Base-by-base conservation (phyloP, 1,284 basidiomycete genomes). In the Exobasidium cylindrosporum region DNA sequence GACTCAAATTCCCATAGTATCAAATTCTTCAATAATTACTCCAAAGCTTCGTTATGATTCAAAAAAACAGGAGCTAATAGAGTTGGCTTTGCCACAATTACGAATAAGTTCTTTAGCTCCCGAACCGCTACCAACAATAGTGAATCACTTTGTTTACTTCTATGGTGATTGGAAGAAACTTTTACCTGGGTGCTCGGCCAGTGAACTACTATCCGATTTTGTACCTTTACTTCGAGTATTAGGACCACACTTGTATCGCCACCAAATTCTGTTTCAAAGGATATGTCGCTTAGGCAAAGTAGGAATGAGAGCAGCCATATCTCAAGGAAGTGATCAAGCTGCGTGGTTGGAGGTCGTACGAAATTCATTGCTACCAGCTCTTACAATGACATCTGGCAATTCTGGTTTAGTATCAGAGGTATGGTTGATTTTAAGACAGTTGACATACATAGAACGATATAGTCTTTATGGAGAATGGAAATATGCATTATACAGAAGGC, bases 381-480 rank as follows among this genome's bases (percentile, higher is more conserved):
- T 97, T 6, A 87, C 92, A 29, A 85, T 96, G 53, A 89, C 92
- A 57, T 86, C 88, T 45, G 88, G 68, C 28, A 68, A 89, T 32
- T 92, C 92, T 72, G 90, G 90, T 13, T 62, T 79, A 13, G 61
- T 76, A 10, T 65, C 69, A 53, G 77, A 78, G 65, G 57, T 78
- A 2, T 79, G 77, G 77, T 62, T 59, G 65, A 85, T 97, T 50
- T 85, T 98, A 54, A 83, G 86, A 45, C 85, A 86, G 64, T 90
- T 90, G 77, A 87, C 90, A 53, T 89, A 88, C 61, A 86, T 88
- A 5, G 83, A 86, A 50, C 89, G 96, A 2, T 97, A 91, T 86
- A 85, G 85, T 43, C 83, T 98, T 29, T 97, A 98, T 74, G 96
- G 94, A 54, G 94, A 98, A 82, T 97, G 95, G 96, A 89, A 90